These are phyloP conservation scores for Psophocarpus tetragonolobus DNA, from an alignment of 306 rosid species.

Conservation along the genomic window DNA sequence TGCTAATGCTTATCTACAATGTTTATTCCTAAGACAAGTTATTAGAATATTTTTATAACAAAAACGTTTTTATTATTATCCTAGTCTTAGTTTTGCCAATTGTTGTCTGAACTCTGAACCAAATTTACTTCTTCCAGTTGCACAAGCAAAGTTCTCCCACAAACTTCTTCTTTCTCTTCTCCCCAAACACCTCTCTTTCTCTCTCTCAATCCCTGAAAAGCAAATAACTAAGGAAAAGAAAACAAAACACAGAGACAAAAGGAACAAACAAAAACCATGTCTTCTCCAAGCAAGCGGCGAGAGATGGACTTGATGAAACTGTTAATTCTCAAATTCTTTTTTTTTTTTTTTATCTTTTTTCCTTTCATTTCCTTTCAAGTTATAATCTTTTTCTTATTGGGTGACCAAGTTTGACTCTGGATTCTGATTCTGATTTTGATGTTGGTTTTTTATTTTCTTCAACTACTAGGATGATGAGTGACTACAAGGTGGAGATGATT, in stretches of 20 bases:
- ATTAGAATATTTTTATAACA: not conserved
- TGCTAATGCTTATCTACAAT: not conserved
- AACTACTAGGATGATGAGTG: slow-evolving; percentile 61
- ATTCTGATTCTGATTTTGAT: slow-evolving; percentile 31
- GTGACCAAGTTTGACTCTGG: slow-evolving; percentile 22
- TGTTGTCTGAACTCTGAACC: slow-evolving; percentile 43
- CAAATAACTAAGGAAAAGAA: not conserved
- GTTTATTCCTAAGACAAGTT: not conserved
- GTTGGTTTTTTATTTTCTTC: not conserved
- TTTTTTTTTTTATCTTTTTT: not conserved
- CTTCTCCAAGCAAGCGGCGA: slow-evolving; percentile 70
- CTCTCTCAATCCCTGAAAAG: slow-evolving; percentile 21
- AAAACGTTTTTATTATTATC: not conserved
- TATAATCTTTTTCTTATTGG: slow-evolving; percentile 30
- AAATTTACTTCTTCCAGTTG: slow-evolving; percentile 45
- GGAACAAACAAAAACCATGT: slow-evolving; percentile 28
- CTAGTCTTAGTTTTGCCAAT: slow-evolving; percentile 26
- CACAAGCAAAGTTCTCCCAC: slow-evolving; percentile 40
- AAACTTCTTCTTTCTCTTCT: slow-evolving; percentile 17
- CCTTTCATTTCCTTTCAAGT: slow-evolving; percentile 25
- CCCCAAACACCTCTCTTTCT: slow-evolving; percentile 25
- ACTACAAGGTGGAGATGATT: slow-evolving; percentile 64
- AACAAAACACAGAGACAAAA: not conserved
- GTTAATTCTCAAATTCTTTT: slow-evolving; percentile 33
- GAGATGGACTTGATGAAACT: slow-evolving; percentile 72